phyloP scores from a whole-genome alignment of 192 early-diverging fungal genomes.

The Paraglomus brasilianum region DNA sequence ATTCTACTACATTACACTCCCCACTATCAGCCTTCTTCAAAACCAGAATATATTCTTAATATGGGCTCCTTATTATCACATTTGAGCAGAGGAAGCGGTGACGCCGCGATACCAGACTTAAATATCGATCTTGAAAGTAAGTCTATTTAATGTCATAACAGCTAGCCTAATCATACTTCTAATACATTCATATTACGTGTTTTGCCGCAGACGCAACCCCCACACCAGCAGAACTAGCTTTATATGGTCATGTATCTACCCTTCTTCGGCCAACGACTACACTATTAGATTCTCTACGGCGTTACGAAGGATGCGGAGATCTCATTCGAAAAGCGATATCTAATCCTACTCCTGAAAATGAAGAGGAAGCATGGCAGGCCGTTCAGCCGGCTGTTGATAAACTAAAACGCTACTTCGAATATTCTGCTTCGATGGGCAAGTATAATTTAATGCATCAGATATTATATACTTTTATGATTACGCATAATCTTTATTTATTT shows the following conservation, averaged over 20 bases:
- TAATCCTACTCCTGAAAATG: conserved; percentile 77
- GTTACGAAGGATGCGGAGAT: conserved; percentile 69
- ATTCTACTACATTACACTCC: no score
- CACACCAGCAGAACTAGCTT: conserved; percentile 60
- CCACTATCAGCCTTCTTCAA: no score
- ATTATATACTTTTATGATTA: conserved; percentile 7
- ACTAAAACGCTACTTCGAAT: conserved; percentile 80
- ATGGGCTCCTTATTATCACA: conserved; percentile 26
- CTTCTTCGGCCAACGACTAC: conserved; percentile 53
- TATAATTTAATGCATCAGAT: not conserved
- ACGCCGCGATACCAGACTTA: conserved; percentile 52
- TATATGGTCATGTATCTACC: conserved; percentile 56
- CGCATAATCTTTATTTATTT: not conserved
- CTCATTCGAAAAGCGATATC: conserved; percentile 85
- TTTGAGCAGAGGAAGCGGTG: conserved; percentile 31
- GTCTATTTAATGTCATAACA: conserved; percentile 15
- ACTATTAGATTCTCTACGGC: conserved; percentile 54
- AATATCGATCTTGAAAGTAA: conserved; percentile 63
- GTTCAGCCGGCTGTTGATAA: conserved; percentile 78
- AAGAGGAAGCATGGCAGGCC: conserved; percentile 85
- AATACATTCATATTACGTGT: not conserved
- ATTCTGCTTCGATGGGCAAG: conserved; percentile 74
- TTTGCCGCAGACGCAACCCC: conserved; percentile 50
- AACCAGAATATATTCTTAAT: no score
- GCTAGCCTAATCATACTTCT: conserved; percentile 1